Percentiles rank a stretch among this genome's conserved stretches.
phyloP scores from a whole-genome alignment of 352 stramenopile genomes.

The Globisporangium radiosum region DNA sequence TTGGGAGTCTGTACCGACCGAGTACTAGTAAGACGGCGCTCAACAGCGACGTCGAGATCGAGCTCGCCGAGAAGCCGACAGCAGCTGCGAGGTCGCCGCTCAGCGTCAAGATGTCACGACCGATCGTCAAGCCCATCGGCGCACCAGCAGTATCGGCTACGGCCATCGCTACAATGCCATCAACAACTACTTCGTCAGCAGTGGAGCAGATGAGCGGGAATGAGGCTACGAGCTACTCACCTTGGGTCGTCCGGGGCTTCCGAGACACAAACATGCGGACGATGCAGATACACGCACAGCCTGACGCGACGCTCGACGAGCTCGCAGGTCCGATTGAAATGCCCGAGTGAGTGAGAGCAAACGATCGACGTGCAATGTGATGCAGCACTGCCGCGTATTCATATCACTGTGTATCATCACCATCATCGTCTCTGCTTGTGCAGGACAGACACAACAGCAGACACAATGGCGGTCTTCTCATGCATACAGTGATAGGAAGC shows the following conservation, averaged over 20 bases:
- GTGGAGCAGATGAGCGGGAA: background rate
- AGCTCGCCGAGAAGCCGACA: conserved; percentile 6
- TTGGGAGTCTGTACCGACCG: conserved; percentile 11
- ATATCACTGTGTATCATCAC: no score
- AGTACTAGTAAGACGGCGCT: background rate
- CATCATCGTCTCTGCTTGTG: no score
- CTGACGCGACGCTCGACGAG: conserved; percentile 11
- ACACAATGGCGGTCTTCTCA: no score
- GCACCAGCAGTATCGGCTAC: background rate
- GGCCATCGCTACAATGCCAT: no score
- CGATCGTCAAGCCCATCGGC: conserved; percentile 11
- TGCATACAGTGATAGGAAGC: no score
- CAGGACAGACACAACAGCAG: no score
- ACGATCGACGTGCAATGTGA: no score
- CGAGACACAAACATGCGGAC: background rate
- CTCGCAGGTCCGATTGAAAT: conserved; percentile 14
- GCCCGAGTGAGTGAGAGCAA: background rate
- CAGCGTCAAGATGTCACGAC: conserved; percentile 11
- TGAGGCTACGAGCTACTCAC: conserved; percentile 1
- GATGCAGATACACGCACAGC: background rate
- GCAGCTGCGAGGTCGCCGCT: background rate
- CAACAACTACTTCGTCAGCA: background rate
- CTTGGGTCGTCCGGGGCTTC: conserved; percentile 13
- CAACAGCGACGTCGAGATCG: conserved; percentile 1
- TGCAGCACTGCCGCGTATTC: no score